A percentile compares a stretch with the other conserved stretches of the same genome.
These are phyloP conservation scores for Ustilago lituana DNA, from an alignment of 1,284 basidiomycete species.

Conservation along the genomic window DNA sequence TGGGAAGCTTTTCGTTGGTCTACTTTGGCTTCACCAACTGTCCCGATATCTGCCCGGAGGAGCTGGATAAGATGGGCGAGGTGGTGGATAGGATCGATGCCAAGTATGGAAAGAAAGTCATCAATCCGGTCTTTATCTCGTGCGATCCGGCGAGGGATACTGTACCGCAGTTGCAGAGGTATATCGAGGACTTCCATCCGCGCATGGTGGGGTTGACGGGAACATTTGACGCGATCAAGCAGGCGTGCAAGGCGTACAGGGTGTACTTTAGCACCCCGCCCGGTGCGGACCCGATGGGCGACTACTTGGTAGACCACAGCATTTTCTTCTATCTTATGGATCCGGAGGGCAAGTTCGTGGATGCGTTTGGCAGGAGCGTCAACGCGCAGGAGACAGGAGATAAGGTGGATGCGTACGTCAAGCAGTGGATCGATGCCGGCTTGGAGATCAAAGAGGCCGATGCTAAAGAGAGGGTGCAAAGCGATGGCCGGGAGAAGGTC, in stretches of 20 bases:
- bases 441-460: conserved; percentile 61
- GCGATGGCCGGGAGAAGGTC: conserved; percentile 43
- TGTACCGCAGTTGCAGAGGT: conserved; percentile 71
- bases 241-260: conserved; percentile 90
- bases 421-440: conserved; percentile 69
- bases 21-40: conserved; percentile 78
- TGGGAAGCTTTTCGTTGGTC: conserved; percentile 80
- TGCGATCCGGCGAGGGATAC: conserved; percentile 95
- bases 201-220: conserved; percentile 88
- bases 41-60: conserved; percentile 97
- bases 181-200: conserved; percentile 79
- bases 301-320: conserved; percentile 83
- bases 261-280: conserved; percentile 97
- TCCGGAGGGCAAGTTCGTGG: conserved; percentile 88
- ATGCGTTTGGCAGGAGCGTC: conserved; percentile 91
- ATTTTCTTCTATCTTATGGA: conserved; percentile 99
- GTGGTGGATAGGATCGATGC: conserved; percentile 81
- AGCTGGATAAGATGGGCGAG: conserved; percentile 91
- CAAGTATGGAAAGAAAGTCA: conserved; percentile 65
- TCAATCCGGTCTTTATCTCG: conserved; percentile 85
- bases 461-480: conserved; percentile 76
- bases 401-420: conserved; percentile 71
- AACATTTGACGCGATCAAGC: conserved; percentile 83
- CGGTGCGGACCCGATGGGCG: conserved; percentile 76
- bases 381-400: conserved; percentile 76